Conservation (phyloP, 208 protist genomes). For the Trypanosoma avium region DNA sequence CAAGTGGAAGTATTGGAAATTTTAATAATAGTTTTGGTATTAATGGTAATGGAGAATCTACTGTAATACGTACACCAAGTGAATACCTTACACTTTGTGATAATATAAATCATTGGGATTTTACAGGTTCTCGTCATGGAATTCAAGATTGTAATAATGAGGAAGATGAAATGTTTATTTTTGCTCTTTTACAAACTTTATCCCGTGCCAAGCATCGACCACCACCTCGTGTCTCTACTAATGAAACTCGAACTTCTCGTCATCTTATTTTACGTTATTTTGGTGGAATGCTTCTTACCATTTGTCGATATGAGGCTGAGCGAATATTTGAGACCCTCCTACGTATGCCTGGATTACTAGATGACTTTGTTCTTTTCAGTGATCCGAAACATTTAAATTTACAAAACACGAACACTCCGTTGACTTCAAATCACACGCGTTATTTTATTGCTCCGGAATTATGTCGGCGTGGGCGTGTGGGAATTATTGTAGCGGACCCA, state of each 20-base stretch:
- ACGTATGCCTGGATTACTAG: slow-evolving; percentile 42
- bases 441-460: slow-evolving; percentile 78
- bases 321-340: slow-evolving; percentile 41
- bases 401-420: background rate
- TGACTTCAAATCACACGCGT: slow-evolving; percentile 25
- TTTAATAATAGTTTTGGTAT: background rate
- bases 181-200: slow-evolving; percentile 63
- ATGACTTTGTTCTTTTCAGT: slow-evolving; percentile 61
- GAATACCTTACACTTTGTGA: slow-evolving; percentile 67
- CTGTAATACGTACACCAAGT: slow-evolving; percentile 28
- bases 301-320: slow-evolving; percentile 60
- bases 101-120: slow-evolving; percentile 53
- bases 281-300: slow-evolving; percentile 60
- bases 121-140: slow-evolving; percentile 38
- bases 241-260: slow-evolving; percentile 2
- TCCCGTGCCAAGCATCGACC: slow-evolving; percentile 54
- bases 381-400: background rate
- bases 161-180: slow-evolving; percentile 49
- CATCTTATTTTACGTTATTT: slow-evolving; percentile 36
- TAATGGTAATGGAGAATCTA: background rate
- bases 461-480: slow-evolving; percentile 47
- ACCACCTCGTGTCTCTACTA: background rate
- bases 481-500: slow-evolving; percentile 63
- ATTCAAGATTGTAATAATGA: slow-evolving; percentile 44
- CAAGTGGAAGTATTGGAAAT: background rate